Percentiles rank a stretch among this genome's conserved stretches.
These are phyloP conservation scores for Debaryomyces robertsiae DNA, from an alignment of 1,139 yeast genomes.

Conservation along the genomic window DNA sequence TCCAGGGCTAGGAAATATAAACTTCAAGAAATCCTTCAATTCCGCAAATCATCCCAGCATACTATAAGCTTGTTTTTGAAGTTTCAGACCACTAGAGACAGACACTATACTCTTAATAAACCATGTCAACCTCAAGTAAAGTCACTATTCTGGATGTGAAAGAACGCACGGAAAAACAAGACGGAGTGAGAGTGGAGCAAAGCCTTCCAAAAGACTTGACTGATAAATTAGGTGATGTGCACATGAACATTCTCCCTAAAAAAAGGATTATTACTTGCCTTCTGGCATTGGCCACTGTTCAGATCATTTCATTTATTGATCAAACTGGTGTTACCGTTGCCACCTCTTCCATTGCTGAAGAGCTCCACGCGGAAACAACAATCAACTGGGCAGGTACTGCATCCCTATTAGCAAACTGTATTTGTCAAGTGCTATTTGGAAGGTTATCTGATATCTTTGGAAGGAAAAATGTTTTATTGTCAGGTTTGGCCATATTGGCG, in stretches of 20 bases:
- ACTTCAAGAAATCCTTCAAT: no score
- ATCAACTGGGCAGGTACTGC: slow-evolving; percentile 59
- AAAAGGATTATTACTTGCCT: slow-evolving; percentile 34
- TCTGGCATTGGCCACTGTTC: slow-evolving; percentile 28
- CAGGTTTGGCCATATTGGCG: slow-evolving; percentile 32
- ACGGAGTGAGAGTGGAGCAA: slow-evolving; percentile 10
- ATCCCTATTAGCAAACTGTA: slow-evolving; percentile 46
- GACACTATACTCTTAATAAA: background rate
- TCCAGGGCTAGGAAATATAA: no score
- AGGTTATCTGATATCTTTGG: slow-evolving; percentile 49
- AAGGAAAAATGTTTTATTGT: slow-evolving; percentile 39
- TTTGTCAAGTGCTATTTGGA: slow-evolving; percentile 49
- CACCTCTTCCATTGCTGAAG: slow-evolving; percentile 37
- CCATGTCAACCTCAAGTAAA: slow-evolving; percentile 2
- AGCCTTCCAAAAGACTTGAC: slow-evolving; percentile 19
- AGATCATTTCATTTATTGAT: slow-evolving; percentile 38
- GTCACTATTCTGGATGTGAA: no score
- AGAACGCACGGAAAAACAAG: slow-evolving; percentile 6
- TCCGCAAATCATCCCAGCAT: no score
- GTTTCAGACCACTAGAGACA: background rate
- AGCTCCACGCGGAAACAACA: slow-evolving; percentile 37
- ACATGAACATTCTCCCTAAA: slow-evolving; percentile 36
- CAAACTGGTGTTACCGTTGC: slow-evolving; percentile 48
- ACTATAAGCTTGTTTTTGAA: no score
- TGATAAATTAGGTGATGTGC: slow-evolving; percentile 41